phyloP scores from a whole-genome alignment of 1,284 basidiomycete species.

The Sporisorium reilianum region DNA sequence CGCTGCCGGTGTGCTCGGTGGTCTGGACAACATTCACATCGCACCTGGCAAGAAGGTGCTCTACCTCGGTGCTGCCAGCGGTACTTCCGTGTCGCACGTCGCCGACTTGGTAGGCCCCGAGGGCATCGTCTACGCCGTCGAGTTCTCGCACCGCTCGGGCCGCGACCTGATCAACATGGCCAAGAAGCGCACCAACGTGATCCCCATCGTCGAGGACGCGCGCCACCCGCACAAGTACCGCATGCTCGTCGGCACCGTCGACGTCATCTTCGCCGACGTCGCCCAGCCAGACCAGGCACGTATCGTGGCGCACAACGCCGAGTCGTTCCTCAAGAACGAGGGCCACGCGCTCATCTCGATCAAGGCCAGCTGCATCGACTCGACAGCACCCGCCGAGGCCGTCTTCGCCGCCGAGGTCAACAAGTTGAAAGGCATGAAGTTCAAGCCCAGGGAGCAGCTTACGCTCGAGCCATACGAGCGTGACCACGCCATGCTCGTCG shows the following conservation, averaged over 20 bases:
- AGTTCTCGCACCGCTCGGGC: slow-evolving; percentile 95
- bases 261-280: slow-evolving; percentile 85
- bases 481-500: slow-evolving; percentile 67
- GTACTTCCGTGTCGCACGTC: slow-evolving; percentile 97
- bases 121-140: slow-evolving; percentile 96
- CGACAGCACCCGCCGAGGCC: slow-evolving; percentile 86
- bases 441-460: slow-evolving; percentile 85
- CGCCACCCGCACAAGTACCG: slow-evolving; percentile 77
- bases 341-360: slow-evolving; percentile 96
- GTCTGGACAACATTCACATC: slow-evolving; percentile 94
- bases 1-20: slow-evolving; percentile 95
- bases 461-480: slow-evolving; percentile 74
- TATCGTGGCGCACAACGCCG: slow-evolving; percentile 86
- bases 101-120: slow-evolving; percentile 98
- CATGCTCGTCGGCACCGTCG: slow-evolving; percentile 67
- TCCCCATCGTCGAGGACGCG: slow-evolving; percentile 97
- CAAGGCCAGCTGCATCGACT: slow-evolving; percentile 99
- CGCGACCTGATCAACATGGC: slow-evolving; percentile 99
- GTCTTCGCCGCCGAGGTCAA: slow-evolving; percentile 93
- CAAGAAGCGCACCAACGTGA: slow-evolving; percentile 98
- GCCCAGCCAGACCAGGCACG: slow-evolving; percentile 96
- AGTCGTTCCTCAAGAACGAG: slow-evolving; percentile 94
- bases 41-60: slow-evolving; percentile 94
- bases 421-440: slow-evolving; percentile 76
- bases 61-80: slow-evolving; percentile 94